These are phyloP conservation scores for Emergomyces pasteurianus DNA, from an alignment of 2,329 filamentous ascomycete species.

Conservation along the genomic window DNA sequence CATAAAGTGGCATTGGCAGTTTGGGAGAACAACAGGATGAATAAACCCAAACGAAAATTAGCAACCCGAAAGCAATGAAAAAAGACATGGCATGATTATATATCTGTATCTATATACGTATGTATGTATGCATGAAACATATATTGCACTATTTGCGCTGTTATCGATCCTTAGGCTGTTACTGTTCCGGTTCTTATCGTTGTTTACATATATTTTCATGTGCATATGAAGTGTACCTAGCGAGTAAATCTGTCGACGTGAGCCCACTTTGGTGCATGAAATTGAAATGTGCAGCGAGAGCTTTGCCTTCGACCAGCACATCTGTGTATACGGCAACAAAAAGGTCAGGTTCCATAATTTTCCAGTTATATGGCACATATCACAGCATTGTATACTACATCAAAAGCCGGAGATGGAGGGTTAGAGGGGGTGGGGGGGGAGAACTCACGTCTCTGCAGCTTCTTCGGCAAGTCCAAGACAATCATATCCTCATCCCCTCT, in stretches of 20 bases:
- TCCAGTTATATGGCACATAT: constrained; percentile 31
- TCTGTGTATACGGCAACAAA: background rate
- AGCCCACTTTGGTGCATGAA: background rate
- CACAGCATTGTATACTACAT: background rate
- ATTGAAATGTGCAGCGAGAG: background rate
- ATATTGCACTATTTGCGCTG: background rate
- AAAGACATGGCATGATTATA: background rate
- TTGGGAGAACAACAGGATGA: no score
- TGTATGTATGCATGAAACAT: background rate
- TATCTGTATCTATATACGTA: no score
- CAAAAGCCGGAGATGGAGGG: background rate
- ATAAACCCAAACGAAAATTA: no score
- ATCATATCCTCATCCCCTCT: constrained; percentile 1
- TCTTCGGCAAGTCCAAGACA: background rate
- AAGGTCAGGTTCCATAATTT: background rate
- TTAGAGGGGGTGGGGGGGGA: background rate
- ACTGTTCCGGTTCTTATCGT: background rate
- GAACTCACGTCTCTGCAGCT: background rate
- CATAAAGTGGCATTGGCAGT: no score
- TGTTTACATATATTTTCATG: constrained; percentile 38
- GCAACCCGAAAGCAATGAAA: no score
- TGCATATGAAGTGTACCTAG: constrained; percentile 43
- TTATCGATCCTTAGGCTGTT: background rate
- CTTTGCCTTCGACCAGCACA: background rate
- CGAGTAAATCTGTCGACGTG: constrained; percentile 38